phyloP scores from a whole-genome alignment of 2,329 filamentous ascomycete species.

The Atkinsonella hypoxylon region DNA sequence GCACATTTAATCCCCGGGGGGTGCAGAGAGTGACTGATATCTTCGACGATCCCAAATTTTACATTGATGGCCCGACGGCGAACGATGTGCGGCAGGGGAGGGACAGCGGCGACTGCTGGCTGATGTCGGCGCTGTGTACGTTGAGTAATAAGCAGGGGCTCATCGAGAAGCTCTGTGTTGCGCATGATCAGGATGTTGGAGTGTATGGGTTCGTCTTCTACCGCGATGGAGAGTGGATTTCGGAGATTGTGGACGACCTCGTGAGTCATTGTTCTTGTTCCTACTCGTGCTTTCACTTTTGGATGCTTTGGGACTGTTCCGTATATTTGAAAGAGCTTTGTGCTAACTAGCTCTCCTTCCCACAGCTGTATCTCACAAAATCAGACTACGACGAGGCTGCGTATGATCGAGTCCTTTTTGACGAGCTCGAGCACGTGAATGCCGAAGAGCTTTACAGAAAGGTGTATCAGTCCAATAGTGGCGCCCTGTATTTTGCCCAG shows the following conservation, averaged over 20 bases:
- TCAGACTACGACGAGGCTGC: slow-evolving; percentile 49
- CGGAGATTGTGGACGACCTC: slow-evolving; percentile 46
- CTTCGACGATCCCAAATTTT: slow-evolving; percentile 67
- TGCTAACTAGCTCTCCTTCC: neutral
- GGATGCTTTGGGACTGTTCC: too few relatives aligned
- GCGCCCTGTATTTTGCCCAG: slow-evolving; percentile 65
- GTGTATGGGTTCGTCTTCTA: slow-evolving; percentile 82
- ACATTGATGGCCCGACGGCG: slow-evolving; percentile 62
- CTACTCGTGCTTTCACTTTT: too few relatives aligned
- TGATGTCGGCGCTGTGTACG: slow-evolving; percentile 69
- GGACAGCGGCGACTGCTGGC: slow-evolving; percentile 69
- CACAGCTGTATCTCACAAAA: slow-evolving; percentile 39
- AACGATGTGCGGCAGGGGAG: slow-evolving; percentile 70
- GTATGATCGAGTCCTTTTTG: slow-evolving; percentile 32
- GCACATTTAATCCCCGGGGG: slow-evolving; percentile 29
- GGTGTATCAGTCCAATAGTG: slow-evolving; percentile 61
- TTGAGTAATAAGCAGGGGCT: slow-evolving; percentile 61
- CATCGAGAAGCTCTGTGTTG: slow-evolving; percentile 64
- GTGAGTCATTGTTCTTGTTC: slow-evolving; percentile 13
- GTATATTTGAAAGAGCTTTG: too few relatives aligned
- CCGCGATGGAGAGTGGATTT: slow-evolving; percentile 64
- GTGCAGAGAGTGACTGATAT: slow-evolving; percentile 65
- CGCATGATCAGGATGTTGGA: slow-evolving; percentile 58
- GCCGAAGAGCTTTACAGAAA: slow-evolving; percentile 51
- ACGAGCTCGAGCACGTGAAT: slow-evolving; percentile 34